phyloP scores from a whole-genome alignment of 306 rosid genomes.

The Lathyrus tuberosus region DNA sequence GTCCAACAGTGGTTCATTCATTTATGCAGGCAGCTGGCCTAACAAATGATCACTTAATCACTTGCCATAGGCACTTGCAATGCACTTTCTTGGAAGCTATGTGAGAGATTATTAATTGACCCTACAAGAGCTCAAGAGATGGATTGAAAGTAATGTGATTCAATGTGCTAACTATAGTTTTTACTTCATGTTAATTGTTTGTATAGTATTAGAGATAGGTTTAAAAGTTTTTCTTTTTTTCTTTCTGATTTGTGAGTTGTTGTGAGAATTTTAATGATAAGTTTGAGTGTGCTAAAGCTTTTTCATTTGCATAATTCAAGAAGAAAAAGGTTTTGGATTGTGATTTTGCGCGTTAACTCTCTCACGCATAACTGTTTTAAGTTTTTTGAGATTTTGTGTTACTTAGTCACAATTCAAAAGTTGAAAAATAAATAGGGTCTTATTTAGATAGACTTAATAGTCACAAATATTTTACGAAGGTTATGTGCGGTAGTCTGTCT shows the following conservation, averaged over 20 bases:
- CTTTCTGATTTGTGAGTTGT: slow-evolving; percentile 50
- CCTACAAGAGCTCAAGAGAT: slow-evolving; percentile 33
- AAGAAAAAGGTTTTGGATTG: slow-evolving; percentile 35
- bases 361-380: too few relatives aligned
- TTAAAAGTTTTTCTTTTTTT: not conserved
- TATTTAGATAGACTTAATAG: too few relatives aligned
- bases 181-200: slow-evolving; percentile 40
- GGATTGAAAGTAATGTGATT: slow-evolving; percentile 13
- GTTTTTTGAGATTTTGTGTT: too few relatives aligned
- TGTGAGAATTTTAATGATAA: slow-evolving; percentile 46
- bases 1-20: slow-evolving; percentile 94
- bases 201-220: slow-evolving; percentile 55
- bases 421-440: too few relatives aligned
- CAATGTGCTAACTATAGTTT: slow-evolving; percentile 58
- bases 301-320: slow-evolving; percentile 36
- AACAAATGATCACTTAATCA: slow-evolving; percentile 87
- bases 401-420: too few relatives aligned
- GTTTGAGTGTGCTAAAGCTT: slow-evolving; percentile 44
- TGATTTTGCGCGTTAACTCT: not conserved
- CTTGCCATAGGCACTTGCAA: slow-evolving; percentile 85
- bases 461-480: too few relatives aligned
- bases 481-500: too few relatives aligned
- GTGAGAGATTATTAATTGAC: slow-evolving; percentile 39
- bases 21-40: slow-evolving; percentile 96
- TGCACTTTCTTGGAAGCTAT: slow-evolving; percentile 56